A percentile compares a stretch with the other conserved stretches of the same genome.
These are phyloP conservation scores for Cymbomonas tetramitiformis DNA, from an alignment of 139 green algal genomes.

Conservation along the genomic window DNA sequence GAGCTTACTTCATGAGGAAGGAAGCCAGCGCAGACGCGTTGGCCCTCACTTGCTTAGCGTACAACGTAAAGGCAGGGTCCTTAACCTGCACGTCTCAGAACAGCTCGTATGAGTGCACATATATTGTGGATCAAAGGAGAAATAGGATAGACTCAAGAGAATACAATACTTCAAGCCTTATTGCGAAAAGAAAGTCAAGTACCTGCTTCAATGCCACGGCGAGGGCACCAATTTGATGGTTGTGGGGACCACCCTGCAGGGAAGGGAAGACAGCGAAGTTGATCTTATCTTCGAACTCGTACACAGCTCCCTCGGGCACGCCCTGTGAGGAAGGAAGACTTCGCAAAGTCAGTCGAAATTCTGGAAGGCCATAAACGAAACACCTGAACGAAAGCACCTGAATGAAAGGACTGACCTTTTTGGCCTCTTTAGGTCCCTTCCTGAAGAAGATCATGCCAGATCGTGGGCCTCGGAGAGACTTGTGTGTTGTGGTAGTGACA, in stretches of 20 bases:
- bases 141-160: not conserved
- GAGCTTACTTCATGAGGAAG: conserved; percentile 36
- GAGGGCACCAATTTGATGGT: conserved; percentile 76
- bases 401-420: no score
- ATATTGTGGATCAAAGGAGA: not conserved
- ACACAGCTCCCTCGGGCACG: conserved; percentile 38
- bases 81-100: no score
- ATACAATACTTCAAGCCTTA: not conserved
- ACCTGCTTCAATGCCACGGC: conserved; percentile 59
- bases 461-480: conserved; percentile 61
- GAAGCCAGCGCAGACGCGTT: conserved; percentile 51
- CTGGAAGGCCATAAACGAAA: no score
- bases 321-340: conserved; percentile 28
- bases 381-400: no score
- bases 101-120: not conserved
- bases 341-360: no score
- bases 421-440: conserved; percentile 19
- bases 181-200: not conserved
- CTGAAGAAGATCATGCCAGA: conserved; percentile 75
- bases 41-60: conserved; percentile 44
- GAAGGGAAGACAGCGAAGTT: conserved; percentile 74
- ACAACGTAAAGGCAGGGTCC: conserved; percentile 41
- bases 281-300: conserved; percentile 69
- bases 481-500: conserved; percentile 82
- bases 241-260: conserved; percentile 72